Evolutionary conservation across 257 asterid genomes (phyloP), one percentile per base, ranked within the genome.

Genomic region (Leptodermis oblonga): DNA sequence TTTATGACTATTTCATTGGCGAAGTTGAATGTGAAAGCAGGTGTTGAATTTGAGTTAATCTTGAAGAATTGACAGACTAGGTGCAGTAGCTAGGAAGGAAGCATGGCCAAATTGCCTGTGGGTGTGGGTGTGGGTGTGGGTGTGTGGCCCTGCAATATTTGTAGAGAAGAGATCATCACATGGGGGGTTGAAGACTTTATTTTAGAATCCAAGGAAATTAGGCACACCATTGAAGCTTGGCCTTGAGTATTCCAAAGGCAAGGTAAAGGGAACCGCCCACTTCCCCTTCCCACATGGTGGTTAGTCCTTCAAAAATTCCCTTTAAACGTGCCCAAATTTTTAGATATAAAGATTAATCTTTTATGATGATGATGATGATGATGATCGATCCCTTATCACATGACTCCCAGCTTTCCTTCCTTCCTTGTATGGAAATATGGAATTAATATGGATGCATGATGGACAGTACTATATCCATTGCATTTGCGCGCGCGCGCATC

Each of bases 131-230:
- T n/a, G n/a, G n/a, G n/a, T n/a, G n/a, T n/a, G n/a, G n/a, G n/a
- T n/a, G n/a, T 54, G 75, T 62, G 79, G 78, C 74, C 68, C 74
- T 63, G 74, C 74, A n/a, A n/a, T n/a, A 62, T 61, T 52, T 46
- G 68, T 74, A 76, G 71, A 73, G 66, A 33, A 53, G 28, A 70
- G 72, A 74, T 46, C 88, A 73, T 58, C 90, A 83, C 94, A 83
- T 85, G 89, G 82, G 89, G 82, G 70, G 65, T 31, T 54, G 71
- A 62, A 59, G 77, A 78, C 86, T 85, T 83, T 77, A 80, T 49
- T 80, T 75, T 74, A 80, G 86, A 80, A 87, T 85, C 89, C 89
- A 82, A 87, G 78, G 86, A 67, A 58, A 25, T 69, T 52, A n/a
- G n/a, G n/a, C 18, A 20, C 59, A 52, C 6, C 56, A 5, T 51